A percentile compares a stretch with the other conserved stretches of the same genome.
Evolutionary conservation across 1,139 yeast species (phyloP).

Genomic region (Yamadazyma dendronema): DNA sequence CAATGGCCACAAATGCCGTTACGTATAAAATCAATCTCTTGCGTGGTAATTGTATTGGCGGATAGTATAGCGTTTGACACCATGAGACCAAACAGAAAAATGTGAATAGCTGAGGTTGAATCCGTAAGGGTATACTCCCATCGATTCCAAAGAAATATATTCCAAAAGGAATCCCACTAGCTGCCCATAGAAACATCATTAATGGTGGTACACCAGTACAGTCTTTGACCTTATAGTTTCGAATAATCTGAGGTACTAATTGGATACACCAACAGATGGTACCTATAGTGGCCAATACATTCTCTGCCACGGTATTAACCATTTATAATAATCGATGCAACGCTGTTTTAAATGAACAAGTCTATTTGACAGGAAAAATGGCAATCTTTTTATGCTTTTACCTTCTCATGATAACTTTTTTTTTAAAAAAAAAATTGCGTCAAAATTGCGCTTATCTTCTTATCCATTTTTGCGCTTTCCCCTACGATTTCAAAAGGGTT

Average conservation of each 20-base stretch:
- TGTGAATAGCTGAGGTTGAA: slow-evolving; percentile 86
- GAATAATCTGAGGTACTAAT: slow-evolving; percentile 76
- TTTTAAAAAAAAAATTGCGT: too few species aligned
- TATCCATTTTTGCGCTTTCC: too few species aligned
- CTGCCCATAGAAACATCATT: slow-evolving; percentile 85
- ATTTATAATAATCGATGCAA: too few species aligned
- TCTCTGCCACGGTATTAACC: slow-evolving; percentile 49
- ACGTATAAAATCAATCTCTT: slow-evolving; percentile 38
- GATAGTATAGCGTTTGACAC: slow-evolving; percentile 76
- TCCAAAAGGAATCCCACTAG: slow-evolving; percentile 80
- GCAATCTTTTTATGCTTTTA: too few species aligned
- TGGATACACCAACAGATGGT: slow-evolving; percentile 92
- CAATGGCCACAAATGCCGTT: slow-evolving; percentile 36
- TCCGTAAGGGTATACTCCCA: slow-evolving; percentile 71
- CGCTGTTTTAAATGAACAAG: too few species aligned
- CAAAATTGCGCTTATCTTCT: too few species aligned
- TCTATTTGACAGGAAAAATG: too few species aligned
- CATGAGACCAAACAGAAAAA: slow-evolving; percentile 68
- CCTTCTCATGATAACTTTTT: slow-evolving; percentile 15
- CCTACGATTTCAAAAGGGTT: too few species aligned
- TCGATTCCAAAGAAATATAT: slow-evolving; percentile 73
- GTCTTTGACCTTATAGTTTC: slow-evolving; percentile 70
- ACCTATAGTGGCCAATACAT: slow-evolving; percentile 84
- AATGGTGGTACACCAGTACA: slow-evolving; percentile 82
- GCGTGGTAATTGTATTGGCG: slow-evolving; percentile 53